A percentile compares a stretch with the other conserved stretches of the same genome.
phyloP scores from a whole-genome alignment of 2,329 filamentous ascomycete species.

The Trichoderma atrobrunneum region DNA sequence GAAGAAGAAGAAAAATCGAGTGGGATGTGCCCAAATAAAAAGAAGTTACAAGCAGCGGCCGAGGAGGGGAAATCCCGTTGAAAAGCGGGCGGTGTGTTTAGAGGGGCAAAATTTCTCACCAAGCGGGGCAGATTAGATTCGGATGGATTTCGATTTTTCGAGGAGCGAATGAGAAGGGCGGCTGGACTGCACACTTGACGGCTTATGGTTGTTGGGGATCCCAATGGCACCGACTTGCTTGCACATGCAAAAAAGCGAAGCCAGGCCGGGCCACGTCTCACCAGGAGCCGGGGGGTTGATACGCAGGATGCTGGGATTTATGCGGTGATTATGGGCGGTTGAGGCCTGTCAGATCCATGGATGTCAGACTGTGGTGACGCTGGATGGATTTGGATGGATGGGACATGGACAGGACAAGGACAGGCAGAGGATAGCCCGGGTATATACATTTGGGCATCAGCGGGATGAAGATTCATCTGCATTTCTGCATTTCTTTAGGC shows the following conservation, averaged over 20 bases:
- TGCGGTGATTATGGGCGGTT: not conserved
- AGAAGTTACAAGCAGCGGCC: not conserved
- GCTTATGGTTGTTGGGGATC: slow-evolving; percentile 11
- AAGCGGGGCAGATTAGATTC: slow-evolving; percentile 19
- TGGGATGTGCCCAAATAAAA: slow-evolving; percentile 8
- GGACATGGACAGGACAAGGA: not conserved
- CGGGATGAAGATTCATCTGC: not conserved
- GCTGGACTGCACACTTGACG: not conserved
- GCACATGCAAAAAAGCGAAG: not conserved
- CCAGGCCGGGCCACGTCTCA: slow-evolving; percentile 10
- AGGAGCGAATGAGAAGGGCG: not conserved
- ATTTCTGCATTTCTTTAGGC: not conserved
- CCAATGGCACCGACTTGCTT: not conserved
- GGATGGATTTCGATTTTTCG: not conserved
- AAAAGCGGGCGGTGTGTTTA: slow-evolving; percentile 30
- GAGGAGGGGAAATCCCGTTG: slow-evolving; percentile 15
- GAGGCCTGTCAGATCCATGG: not conserved
- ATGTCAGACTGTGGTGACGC: not conserved
- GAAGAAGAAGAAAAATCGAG: slow-evolving; percentile 2
- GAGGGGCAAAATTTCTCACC: slow-evolving; percentile 31
- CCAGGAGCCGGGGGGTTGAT: not conserved
- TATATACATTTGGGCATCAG: not conserved
- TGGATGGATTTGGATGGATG: not conserved
- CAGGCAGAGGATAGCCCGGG: too few relatives aligned
- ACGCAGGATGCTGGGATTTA: not conserved